Conservation (phyloP, 2,329 filamentous ascomycete species). For the Colletotrichum sp. region DNA sequence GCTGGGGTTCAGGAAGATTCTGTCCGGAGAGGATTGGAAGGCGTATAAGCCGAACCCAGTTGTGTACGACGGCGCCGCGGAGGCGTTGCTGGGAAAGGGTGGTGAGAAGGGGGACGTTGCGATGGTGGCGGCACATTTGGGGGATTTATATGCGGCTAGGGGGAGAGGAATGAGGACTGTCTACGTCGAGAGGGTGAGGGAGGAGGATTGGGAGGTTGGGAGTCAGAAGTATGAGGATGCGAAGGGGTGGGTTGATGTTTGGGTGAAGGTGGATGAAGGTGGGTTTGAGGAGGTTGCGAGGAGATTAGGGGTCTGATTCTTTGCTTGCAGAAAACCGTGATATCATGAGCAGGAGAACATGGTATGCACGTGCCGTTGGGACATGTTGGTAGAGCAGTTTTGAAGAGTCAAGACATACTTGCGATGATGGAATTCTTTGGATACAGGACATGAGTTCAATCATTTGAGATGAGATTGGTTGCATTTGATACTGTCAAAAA, state of each 20-base stretch:
- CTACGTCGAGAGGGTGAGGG: conserved; percentile 72
- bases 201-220: conserved; percentile 66
- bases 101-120: conserved; percentile 66
- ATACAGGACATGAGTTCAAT: neutral
- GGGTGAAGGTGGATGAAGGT: conserved; percentile 36
- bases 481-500: neutral
- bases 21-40: conserved; percentile 73
- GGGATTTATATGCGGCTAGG: conserved; percentile 71
- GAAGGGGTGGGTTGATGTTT: conserved; percentile 47
- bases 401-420: neutral
- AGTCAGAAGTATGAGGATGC: conserved; percentile 56
- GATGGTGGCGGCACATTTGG: conserved; percentile 79
- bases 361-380: neutral
- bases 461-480: neutral
- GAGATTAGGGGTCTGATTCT: conserved; percentile 23
- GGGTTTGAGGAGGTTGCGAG: conserved; percentile 36
- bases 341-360: neutral
- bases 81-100: conserved; percentile 49
- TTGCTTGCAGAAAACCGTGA: neutral
- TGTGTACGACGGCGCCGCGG: conserved; percentile 73
- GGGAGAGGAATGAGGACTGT: conserved; percentile 70
- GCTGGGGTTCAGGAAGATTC: conserved; percentile 66
- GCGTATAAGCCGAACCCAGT: conserved; percentile 76
- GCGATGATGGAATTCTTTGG: neutral
- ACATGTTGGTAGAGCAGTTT: neutral